These are phyloP conservation scores for Heterobasidion occidentale DNA, from an alignment of 1,284 basidiomycete species.

Conservation along the genomic window DNA sequence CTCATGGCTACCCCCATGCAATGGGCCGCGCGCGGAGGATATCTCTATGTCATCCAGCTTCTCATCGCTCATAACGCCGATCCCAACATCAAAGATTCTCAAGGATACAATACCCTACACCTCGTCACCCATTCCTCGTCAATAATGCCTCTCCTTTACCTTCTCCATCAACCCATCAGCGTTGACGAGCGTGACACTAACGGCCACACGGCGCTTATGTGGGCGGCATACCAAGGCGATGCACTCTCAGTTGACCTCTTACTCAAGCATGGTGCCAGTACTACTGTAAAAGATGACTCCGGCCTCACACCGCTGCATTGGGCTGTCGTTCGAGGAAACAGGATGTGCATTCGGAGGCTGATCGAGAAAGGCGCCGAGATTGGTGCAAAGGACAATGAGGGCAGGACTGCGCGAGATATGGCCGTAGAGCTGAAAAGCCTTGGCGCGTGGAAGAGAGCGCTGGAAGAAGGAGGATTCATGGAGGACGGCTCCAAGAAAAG, in stretches of 20 bases:
- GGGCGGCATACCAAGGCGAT: slow-evolving; percentile 99
- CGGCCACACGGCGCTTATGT: slow-evolving; percentile 96
- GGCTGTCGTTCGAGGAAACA: slow-evolving; percentile 96
- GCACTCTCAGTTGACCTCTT: slow-evolving; percentile 91
- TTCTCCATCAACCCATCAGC: slow-evolving; percentile 86
- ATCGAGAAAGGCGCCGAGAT: slow-evolving; percentile 84
- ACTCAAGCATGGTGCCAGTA: slow-evolving; percentile 81
- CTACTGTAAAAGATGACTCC: slow-evolving; percentile 68
- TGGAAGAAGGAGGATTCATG: slow-evolving; percentile 80
- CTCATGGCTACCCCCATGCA: slow-evolving; percentile 94
- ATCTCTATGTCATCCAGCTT: slow-evolving; percentile 90
- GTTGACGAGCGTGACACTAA: slow-evolving; percentile 86
- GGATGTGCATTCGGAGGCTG: slow-evolving; percentile 78
- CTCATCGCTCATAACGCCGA: slow-evolving; percentile 87
- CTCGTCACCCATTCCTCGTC: slow-evolving; percentile 91
- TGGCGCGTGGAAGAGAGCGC: slow-evolving; percentile 80
- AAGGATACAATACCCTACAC: slow-evolving; percentile 96
- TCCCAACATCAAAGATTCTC: slow-evolving; percentile 84
- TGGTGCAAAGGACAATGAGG: slow-evolving; percentile 73
- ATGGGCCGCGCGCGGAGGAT: slow-evolving; percentile 96
- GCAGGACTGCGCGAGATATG: slow-evolving; percentile 92
- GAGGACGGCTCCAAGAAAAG: slow-evolving; percentile 69
- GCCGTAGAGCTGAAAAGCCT: slow-evolving; percentile 88
- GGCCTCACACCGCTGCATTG: slow-evolving; percentile 94
- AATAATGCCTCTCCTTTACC: slow-evolving; percentile 90